Evolutionary conservation across 2,329 filamentous ascomycete species (phyloP), one percentile per base, ranked within the genome.

Genomic region (Nigrograna mackinnonii): DNA sequence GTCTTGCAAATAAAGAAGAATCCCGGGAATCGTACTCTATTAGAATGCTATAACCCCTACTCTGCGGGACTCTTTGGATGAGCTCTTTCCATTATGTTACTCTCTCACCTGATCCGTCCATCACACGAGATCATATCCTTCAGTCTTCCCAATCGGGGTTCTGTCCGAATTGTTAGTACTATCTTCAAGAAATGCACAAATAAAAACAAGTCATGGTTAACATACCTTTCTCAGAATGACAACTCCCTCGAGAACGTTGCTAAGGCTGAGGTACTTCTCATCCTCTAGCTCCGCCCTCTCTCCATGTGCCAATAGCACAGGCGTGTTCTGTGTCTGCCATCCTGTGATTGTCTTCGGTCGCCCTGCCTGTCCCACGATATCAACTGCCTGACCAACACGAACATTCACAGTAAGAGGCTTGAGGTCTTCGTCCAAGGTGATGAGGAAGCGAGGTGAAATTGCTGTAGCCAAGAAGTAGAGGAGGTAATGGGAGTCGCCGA

Each of bases 281-380:
- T 99, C 94, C 71, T 99, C 94, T 37, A 99, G 77, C 77, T 99
- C 94, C 7, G 94, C 94, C 60, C 95, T 82, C 77, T 99, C 94
- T 21, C 95, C 94, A 64, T 96, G 87, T n/a, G 89, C 86, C 58
- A 99, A 76, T 45, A 99, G 77, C 35, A 99, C 94, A 1, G 94
- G 94, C n/a, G 94, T 99, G 75, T 89, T 96, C 78, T 99, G 94
- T 54, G 94, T 99, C 74, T 99, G 94, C 94, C 94, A 99, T 39
- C 94, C 94, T 7, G 94, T 99, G 61, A 99, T 99, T 2, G 94
- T 99, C 85, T 99, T 97, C 55, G 94, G 94, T 50, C 92, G 83
- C 67, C 94, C 94, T 11, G 95, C 94, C 71, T 97, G 94, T 38
- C 94, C 95, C 30, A 99, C 94, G 31, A 99, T 91, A 67, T 99